A percentile compares a stretch with the other conserved stretches of the same genome.
phyloP scores from a whole-genome alignment of 768 basidiomycete species.

The Zangia roseola region DNA sequence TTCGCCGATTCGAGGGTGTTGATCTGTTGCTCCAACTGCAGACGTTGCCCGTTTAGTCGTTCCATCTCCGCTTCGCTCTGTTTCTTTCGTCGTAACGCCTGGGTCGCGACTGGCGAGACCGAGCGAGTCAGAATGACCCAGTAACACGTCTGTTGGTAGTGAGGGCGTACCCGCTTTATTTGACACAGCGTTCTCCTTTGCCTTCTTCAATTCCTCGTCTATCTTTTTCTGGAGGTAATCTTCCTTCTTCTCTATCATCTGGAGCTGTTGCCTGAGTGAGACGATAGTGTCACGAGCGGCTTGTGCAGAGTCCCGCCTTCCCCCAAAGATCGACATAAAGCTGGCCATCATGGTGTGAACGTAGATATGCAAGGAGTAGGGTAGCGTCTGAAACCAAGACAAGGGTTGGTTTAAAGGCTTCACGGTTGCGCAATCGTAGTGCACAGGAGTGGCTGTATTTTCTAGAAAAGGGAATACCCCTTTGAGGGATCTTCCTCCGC shows the following conservation, averaged over 20 bases:
- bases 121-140: conserved; percentile 1
- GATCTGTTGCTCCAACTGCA: conserved; percentile 95
- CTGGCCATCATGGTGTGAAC: conserved; percentile 53
- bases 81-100: conserved; percentile 93
- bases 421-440: conserved; percentile 17
- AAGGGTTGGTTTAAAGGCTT: conserved; percentile 1
- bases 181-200: conserved; percentile 86
- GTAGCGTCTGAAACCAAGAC: neutral
- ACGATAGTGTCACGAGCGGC: conserved; percentile 92
- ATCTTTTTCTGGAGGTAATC: conserved; percentile 96
- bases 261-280: conserved; percentile 85
- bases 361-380: neutral
- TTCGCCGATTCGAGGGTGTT: conserved; percentile 97
- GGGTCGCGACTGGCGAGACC: conserved; percentile 66
- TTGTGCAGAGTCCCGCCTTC: conserved; percentile 78
- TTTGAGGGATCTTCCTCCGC: neutral
- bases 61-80: conserved; percentile 84
- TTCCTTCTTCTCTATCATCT: conserved; percentile 99
- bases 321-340: conserved; percentile 88
- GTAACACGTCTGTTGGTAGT: neutral
- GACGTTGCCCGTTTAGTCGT: conserved; percentile 74
- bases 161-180: conserved; percentile 81
- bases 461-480: conserved; percentile 29
- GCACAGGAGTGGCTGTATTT: conserved; percentile 13
- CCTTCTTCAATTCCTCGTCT: conserved; percentile 90